A percentile compares a stretch with the other conserved stretches of the same genome.
Conservation (phyloP, 2,329 filamentous ascomycete genomes). For the Pyrenophora tritici-repentis region DNA sequence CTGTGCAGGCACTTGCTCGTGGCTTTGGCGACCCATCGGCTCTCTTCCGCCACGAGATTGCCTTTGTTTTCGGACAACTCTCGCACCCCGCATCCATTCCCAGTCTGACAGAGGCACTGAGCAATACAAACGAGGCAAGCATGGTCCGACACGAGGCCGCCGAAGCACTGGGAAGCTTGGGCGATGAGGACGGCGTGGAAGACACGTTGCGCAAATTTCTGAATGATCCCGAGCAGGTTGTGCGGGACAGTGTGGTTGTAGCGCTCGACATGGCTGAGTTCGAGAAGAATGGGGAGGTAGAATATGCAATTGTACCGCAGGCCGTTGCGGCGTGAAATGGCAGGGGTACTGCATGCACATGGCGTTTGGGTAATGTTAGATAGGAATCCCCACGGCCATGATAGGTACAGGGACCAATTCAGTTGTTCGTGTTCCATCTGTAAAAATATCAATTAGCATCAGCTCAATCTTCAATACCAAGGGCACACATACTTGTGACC, state of each 20-base stretch:
- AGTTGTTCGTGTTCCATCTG: slow-evolving; percentile 66
- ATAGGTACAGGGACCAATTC: slow-evolving; percentile 47
- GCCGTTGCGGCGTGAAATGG: slow-evolving; percentile 32
- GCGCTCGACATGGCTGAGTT: slow-evolving; percentile 98
- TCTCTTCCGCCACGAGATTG: slow-evolving; percentile 95
- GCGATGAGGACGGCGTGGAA: slow-evolving; percentile 91
- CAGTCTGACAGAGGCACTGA: slow-evolving; percentile 77
- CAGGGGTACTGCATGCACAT: slow-evolving; percentile 23
- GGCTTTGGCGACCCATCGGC: slow-evolving; percentile 86
- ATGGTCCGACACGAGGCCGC: slow-evolving; percentile 99
- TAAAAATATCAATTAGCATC: slow-evolving; percentile 29
- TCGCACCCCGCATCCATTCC: slow-evolving; percentile 97
- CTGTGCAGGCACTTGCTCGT: slow-evolving; percentile 81
- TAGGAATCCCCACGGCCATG: slow-evolving; percentile 13
- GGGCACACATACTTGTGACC: slow-evolving; percentile 71
- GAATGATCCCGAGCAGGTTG: slow-evolving; percentile 88
- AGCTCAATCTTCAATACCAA: slow-evolving; percentile 2
- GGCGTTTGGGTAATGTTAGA: slow-evolving; percentile 35
- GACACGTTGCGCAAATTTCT: slow-evolving; percentile 81
- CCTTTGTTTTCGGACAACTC: slow-evolving; percentile 96
- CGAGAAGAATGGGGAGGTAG: slow-evolving; percentile 83
- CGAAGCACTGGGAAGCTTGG: slow-evolving; percentile 91
- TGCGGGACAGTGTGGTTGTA: slow-evolving; percentile 92
- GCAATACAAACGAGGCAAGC: slow-evolving; percentile 79
- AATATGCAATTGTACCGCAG: slow-evolving; percentile 86